These are phyloP conservation scores for Rusavskia elegans DNA, from an alignment of 495 filamentous ascomycete species.

Conservation along the genomic window DNA sequence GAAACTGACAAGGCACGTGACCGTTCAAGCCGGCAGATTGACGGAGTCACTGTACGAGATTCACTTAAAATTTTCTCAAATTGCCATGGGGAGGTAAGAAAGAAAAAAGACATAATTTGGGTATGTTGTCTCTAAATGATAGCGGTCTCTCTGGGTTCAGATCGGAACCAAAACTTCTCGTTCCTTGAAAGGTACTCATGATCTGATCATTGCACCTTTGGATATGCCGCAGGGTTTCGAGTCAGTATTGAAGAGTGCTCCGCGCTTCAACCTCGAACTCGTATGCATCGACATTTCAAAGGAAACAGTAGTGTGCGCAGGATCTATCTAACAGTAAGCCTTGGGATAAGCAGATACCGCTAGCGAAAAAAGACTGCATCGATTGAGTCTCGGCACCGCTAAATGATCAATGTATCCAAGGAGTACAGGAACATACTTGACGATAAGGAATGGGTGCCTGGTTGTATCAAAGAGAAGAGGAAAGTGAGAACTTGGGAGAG, in stretches of 20 bases:
- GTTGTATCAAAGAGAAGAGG: conserved; percentile 17
- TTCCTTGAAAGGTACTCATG: too few relatives aligned
- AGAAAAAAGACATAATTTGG: not conserved
- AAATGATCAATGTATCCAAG: conserved; percentile 46
- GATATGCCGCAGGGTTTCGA: too few relatives aligned
- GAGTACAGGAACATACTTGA: conserved; percentile 31
- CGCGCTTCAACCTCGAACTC: too few relatives aligned
- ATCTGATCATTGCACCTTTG: too few relatives aligned
- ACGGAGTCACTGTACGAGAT: too few relatives aligned
- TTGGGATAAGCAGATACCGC: conserved; percentile 48
- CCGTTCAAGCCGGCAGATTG: too few relatives aligned
- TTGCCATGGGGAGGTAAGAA: too few relatives aligned
- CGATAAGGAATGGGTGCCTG: conserved; percentile 47
- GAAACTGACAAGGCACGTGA: too few relatives aligned
- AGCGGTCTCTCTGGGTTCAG: too few relatives aligned
- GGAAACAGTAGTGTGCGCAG: conserved; percentile 31
- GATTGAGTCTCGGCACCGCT: conserved; percentile 37
- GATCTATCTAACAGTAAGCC: conserved; percentile 59
- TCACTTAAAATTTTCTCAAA: too few relatives aligned
- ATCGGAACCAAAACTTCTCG: too few relatives aligned
- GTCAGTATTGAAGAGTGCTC: not conserved
- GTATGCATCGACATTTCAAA: too few relatives aligned
- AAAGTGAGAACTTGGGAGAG: not conserved
- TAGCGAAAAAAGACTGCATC: conserved; percentile 54
- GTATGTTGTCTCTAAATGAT: not conserved